These are phyloP conservation scores for Mrakia gelida DNA, from an alignment of 768 basidiomycete species.

Conservation along the genomic window DNA sequence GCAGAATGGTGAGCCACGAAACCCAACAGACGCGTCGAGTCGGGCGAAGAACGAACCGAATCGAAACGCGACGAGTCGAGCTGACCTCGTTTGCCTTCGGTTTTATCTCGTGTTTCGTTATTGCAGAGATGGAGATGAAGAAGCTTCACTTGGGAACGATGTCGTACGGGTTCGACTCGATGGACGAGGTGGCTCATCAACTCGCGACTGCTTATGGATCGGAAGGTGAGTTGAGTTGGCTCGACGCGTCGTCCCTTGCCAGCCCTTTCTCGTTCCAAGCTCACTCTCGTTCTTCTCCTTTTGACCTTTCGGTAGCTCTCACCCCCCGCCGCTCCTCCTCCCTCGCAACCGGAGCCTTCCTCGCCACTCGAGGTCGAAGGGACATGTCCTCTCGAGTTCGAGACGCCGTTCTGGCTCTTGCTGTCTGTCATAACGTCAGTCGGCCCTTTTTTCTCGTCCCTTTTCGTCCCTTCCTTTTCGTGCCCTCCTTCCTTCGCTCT, in stretches of 20 bases:
- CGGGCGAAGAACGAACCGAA: too few relatives aligned
- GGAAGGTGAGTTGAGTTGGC: slow-evolving; percentile 54
- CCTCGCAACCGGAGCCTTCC: slow-evolving; percentile 66
- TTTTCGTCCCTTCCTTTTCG: too few relatives aligned
- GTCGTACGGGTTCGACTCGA: slow-evolving; percentile 94
- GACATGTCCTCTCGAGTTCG: slow-evolving; percentile 92
- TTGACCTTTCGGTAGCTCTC: background rate
- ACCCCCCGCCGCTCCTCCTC: slow-evolving; percentile 52
- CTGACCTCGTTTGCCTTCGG: background rate
- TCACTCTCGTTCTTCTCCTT: background rate
- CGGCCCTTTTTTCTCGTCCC: too few relatives aligned
- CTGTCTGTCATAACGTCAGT: slow-evolving; percentile 89
- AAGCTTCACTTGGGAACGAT: slow-evolving; percentile 98
- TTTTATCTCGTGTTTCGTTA: background rate
- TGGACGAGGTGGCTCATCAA: slow-evolving; percentile 96
- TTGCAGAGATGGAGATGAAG: slow-evolving; percentile 96
- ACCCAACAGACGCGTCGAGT: background rate
- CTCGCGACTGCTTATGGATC: slow-evolving; percentile 70
- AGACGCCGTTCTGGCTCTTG: slow-evolving; percentile 88
- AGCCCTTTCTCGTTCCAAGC: slow-evolving; percentile 4
- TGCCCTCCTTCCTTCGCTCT: background rate
- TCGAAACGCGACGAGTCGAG: background rate
- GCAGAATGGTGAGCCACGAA: slow-evolving; percentile 89
- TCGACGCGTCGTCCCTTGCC: background rate
- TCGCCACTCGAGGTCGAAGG: slow-evolving; percentile 79